Evolutionary conservation across 1,284 basidiomycete genomes (phyloP), one percentile per base, ranked within the genome.

Genomic region (Pyrrhoderma noxium): DNA sequence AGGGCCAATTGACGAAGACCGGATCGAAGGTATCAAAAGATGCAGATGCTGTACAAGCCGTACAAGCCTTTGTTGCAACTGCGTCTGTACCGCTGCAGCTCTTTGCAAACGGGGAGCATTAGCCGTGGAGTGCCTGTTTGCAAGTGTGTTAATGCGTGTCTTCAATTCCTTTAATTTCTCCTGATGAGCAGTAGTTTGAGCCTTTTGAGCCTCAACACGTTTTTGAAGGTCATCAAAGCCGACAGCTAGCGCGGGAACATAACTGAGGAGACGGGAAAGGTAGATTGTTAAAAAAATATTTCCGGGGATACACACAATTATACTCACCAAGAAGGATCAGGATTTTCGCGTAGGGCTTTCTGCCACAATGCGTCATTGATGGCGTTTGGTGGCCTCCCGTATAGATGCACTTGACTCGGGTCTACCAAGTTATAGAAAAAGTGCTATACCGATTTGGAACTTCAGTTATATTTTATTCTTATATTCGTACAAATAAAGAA

Each of bases 341-440:
- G 91, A 60, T 92, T 93, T 62, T 92, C 89, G 47, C 81, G 70
- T 8, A 82, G 67, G 8, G 90, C 90, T 58, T 85, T 85, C 59
- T 86, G 80, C 90, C 90, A 93, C 47, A 85, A 63, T 4, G 74
- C 73, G 38, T 92, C 88, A 55, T 89, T 86, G 4, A 73, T 77
- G 2, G 84, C 85, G 58, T 85, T 88, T 3, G 72, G 63, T 5
- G 90, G 91, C 25, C 89, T 78, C 3, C 80, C 84, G 59, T 90
- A 93, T 51, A 82, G 61, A 23, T 71, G 72, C 2, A 87, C 77
- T 58, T 85, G 77, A 2, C 72, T 72, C 0, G 88, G 85, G 57
- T 89, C 85, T 4, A 93, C 90, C 2, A 90, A 72, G 60, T 93
- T 93, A 65, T 93, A 93, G 63, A 91, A 93, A 59, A 80, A 82